Conservation (phyloP, 1,139 yeast genomes). For the Eremothecium sinecaudum region DNA sequence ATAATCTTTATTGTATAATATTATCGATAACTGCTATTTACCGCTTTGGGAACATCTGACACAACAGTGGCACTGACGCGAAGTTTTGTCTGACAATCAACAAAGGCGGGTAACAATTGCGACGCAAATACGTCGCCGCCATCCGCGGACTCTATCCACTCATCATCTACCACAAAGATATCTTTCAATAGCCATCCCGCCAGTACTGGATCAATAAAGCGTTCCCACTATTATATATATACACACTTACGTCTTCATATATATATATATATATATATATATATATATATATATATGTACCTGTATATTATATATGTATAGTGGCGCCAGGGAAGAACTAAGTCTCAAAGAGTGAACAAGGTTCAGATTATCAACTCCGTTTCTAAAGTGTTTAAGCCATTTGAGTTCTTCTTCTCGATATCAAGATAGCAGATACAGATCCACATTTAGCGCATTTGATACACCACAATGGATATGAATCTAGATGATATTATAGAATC, state of each 20-base stretch:
- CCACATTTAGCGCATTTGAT: background rate
- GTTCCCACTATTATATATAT: constrained; percentile 1
- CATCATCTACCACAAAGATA: too few species aligned
- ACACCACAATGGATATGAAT: constrained; percentile 7
- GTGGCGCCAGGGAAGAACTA: constrained; percentile 1
- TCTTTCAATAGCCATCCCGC: too few species aligned
- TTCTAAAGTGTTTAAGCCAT: constrained; percentile 1
- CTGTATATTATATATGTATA: constrained; percentile 4
- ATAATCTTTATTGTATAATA: background rate
- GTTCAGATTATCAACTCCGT: constrained; percentile 3
- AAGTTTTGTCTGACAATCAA: too few species aligned
- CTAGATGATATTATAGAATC: constrained; percentile 10
- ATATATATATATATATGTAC: constrained; percentile 3
- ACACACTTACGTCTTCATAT: constrained; percentile 1
- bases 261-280: constrained; percentile 1
- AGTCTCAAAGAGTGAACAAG: constrained; percentile 1
- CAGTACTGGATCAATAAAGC: constrained; percentile 1
- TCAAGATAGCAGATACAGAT: constrained; percentile 1
- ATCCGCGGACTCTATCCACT: too few species aligned
- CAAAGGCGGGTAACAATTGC: too few species aligned
- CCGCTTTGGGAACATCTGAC: too few species aligned
- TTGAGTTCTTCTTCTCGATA: constrained; percentile 1
- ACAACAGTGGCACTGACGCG: too few species aligned
- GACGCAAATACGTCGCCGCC: too few species aligned
- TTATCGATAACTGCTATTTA: background rate